Percentiles rank a stretch among this genome's conserved stretches.
These are phyloP conservation scores for Fusarium drepaniforme DNA, from an alignment of 2,329 filamentous ascomycete species.

Conservation along the genomic window DNA sequence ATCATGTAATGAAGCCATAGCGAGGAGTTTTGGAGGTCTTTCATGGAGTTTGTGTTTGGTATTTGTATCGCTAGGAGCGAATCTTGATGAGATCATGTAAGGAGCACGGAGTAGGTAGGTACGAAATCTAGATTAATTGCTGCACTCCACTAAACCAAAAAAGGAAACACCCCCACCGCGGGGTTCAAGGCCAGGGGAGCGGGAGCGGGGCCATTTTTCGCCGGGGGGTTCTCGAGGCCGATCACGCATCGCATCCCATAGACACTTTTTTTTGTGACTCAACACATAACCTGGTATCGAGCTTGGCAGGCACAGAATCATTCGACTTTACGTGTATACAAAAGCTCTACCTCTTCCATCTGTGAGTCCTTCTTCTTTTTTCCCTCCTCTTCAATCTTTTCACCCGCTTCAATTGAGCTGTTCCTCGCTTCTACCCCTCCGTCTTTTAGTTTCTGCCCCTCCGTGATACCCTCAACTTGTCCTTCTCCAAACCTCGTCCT, in stretches of 20 bases:
- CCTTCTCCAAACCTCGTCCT: not conserved
- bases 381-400: not conserved
- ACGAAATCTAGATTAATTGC: not conserved
- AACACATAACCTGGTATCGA: slow-evolving; percentile 22
- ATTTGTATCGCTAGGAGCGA: not conserved
- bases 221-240: slow-evolving; percentile 24
- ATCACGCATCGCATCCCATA: slow-evolving; percentile 12
- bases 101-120: not conserved
- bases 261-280: slow-evolving; percentile 40
- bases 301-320: not conserved
- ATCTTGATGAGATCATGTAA: not conserved
- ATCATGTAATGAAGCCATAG: not conserved
- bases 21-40: not conserved
- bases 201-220: slow-evolving; percentile 41
- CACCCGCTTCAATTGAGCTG: slow-evolving; percentile 3
- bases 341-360: not conserved
- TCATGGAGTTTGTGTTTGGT: not conserved
- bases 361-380: not conserved
- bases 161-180: not conserved
- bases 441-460: not conserved
- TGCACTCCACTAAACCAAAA: not conserved
- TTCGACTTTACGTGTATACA: not conserved
- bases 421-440: slow-evolving; percentile 9
- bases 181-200: slow-evolving; percentile 6
- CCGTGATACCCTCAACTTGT: not conserved